Evolutionary conservation across 2,329 filamentous ascomycete species (phyloP).

Genomic region (Aurifilum marmelostoma): DNA sequence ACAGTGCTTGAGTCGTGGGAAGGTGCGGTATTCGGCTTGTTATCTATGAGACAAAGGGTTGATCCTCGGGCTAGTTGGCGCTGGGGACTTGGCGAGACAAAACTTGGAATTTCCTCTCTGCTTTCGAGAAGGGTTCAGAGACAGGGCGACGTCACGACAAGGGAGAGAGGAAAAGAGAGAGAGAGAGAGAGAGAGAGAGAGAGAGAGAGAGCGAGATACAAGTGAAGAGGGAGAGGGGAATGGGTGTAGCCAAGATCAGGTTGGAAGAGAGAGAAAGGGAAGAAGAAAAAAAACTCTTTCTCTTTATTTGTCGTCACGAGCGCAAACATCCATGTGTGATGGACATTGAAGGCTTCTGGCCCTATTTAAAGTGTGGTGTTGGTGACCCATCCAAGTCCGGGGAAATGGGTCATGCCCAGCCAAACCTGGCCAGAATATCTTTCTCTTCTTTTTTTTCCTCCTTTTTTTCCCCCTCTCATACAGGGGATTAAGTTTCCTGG

Average conservation of each 20-base stretch:
- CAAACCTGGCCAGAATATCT: neutral
- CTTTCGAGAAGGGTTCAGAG: too few species aligned
- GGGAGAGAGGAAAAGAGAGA: neutral
- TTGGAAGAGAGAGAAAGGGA: neutral
- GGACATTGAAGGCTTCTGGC: neutral
- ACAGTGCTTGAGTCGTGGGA: neutral
- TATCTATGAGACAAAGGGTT: conserved; percentile 1
- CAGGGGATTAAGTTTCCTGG: conserved; percentile 8
- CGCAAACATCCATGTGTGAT: neutral
- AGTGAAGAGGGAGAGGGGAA: neutral
- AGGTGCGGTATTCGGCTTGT: neutral
- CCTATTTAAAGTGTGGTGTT: neutral
- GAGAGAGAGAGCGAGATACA: neutral
- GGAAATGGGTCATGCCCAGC: conserved; percentile 14
- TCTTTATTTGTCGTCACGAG: neutral
- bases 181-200: neutral
- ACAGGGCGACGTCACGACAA: neutral
- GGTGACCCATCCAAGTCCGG: conserved; percentile 14
- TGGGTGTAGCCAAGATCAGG: neutral
- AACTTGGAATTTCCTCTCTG: neutral
- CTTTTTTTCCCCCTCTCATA: neutral
- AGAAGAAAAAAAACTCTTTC: neutral
- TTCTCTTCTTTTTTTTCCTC: too few species aligned
- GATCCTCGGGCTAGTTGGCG: conserved; percentile 5
- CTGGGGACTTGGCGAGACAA: conserved; percentile 4